Base-by-base conservation (phyloP, 306 rosid genomes). In the Herpetospermum pedunculosum region DNA sequence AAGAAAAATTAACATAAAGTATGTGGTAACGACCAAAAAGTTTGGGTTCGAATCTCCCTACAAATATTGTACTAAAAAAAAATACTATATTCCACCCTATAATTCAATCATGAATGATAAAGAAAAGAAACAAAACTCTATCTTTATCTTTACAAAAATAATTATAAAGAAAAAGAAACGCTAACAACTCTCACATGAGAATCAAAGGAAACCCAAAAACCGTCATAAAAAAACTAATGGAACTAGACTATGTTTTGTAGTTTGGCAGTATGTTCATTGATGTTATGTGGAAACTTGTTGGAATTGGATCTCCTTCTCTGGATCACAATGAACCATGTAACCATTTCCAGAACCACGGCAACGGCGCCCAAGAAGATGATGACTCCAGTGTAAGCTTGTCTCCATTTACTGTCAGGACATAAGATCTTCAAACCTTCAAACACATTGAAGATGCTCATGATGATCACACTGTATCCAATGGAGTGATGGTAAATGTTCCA, bases 361-460 rank as follows among this genome's bases (percentile, higher is more conserved):
- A 76, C 43, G 12, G 60, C 52, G 2, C 73, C 79, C 62, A 76
- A 49, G 35, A 25, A 19, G 32, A 63, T 49, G 47, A 76, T 62
- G 21, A 62, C 30, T 21, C 50, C 76, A 5, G 67, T 64, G 72
- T 76, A 76, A 32, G 49, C 62, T 7, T 4, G 2, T 15, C 19
- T 63, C 79, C 79, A 76, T 12, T 62, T 64, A 46, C 34, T 19
- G 5, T 46, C 63, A 1, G 73, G 48, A 12, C 25, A 5, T 21
- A 76, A 64, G 16, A 65, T 65, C 15, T 63, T 55, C 2, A 62
- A 48, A 8, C 79, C 79, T 21, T 76, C 53, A 19, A 38, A 76
- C 34, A 76, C 63, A 7, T 76, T 76, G 19, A 62, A 13, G 47
- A 76, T 25, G 40, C 79, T 49, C 14, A 76, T n/a, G n/a, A n/a